These are phyloP conservation scores for Beauveria sp. DNA, from an alignment of 2,329 filamentous ascomycete species.

Conservation along the genomic window DNA sequence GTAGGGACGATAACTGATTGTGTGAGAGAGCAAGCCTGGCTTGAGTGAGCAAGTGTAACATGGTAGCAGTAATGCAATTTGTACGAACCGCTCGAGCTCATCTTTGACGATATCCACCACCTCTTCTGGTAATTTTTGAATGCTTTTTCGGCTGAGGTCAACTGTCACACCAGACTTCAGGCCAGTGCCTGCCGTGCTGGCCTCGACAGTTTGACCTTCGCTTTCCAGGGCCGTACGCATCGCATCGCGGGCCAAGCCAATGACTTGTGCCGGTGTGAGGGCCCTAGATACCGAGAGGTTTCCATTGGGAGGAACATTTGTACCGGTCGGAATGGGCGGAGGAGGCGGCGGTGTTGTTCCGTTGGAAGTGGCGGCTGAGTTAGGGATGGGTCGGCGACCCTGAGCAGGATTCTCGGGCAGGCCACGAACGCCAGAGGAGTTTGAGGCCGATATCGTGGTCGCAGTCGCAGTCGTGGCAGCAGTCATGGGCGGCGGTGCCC, in stretches of 20 bases:
- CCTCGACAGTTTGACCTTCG: slow-evolving; percentile 56
- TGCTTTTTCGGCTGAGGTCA: slow-evolving; percentile 68
- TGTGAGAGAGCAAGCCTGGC: slow-evolving; percentile 66
- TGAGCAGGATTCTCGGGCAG: slow-evolving; percentile 34
- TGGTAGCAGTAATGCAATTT: neutral
- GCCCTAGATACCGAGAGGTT: slow-evolving; percentile 43
- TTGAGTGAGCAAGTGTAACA: slow-evolving; percentile 8
- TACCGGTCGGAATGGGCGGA: slow-evolving; percentile 39
- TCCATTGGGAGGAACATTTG: slow-evolving; percentile 38
- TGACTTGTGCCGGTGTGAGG: slow-evolving; percentile 55
- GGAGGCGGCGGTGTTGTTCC: slow-evolving; percentile 34
- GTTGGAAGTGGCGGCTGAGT: slow-evolving; percentile 32
- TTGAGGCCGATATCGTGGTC: neutral
- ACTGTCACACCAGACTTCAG: slow-evolving; percentile 68
- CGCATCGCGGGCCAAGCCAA: slow-evolving; percentile 56
- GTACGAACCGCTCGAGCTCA: slow-evolving; percentile 59
- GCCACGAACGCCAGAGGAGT: slow-evolving; percentile 20
- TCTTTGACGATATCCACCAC: slow-evolving; percentile 68
- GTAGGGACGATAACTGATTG: slow-evolving; percentile 65
- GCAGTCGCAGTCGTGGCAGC: slow-evolving; percentile 11
- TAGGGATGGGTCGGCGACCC: slow-evolving; percentile 31
- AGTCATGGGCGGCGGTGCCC: slow-evolving; percentile 11
- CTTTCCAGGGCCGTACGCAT: slow-evolving; percentile 61
- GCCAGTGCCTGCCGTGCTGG: slow-evolving; percentile 47
- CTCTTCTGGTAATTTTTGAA: slow-evolving; percentile 63